A percentile compares a stretch with the other conserved stretches of the same genome.
Conservation (phyloP, 768 basidiomycete genomes). For the Clitopilus hobsonii region DNA sequence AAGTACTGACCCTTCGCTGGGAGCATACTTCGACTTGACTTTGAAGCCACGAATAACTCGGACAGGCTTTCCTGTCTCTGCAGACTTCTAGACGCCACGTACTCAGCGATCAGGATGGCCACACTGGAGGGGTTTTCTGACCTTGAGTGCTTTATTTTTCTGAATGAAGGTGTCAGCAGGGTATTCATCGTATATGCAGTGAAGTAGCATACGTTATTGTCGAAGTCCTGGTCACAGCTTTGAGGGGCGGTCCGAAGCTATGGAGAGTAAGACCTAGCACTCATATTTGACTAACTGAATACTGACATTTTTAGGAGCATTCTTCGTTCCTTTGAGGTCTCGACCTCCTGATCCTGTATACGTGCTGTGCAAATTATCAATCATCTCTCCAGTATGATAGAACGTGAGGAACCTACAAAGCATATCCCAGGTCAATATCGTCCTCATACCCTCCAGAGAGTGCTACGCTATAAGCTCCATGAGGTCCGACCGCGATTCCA, state of each 20-base stretch:
- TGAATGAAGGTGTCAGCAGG: background rate
- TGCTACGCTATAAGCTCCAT: constrained; percentile 82
- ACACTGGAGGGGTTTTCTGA: constrained; percentile 17
- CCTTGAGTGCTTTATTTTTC: constrained; percentile 70
- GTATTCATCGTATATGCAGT: background rate
- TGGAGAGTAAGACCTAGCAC: background rate
- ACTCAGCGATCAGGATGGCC: background rate
- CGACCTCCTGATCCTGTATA: constrained; percentile 85
- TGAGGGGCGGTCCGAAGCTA: constrained; percentile 89
- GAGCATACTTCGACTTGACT: constrained; percentile 66
- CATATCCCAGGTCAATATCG: constrained; percentile 78
- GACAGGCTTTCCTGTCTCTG: constrained; percentile 77
- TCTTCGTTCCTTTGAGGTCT: constrained; percentile 80
- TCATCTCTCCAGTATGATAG: background rate
- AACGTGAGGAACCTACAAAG: constrained; percentile 57
- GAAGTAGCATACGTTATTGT: constrained; percentile 38
- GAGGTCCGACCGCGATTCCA: constrained; percentile 62
- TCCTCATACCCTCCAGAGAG: constrained; percentile 89
- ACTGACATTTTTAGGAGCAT: constrained; percentile 77
- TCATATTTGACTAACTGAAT: background rate
- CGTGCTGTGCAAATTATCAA: constrained; percentile 42
- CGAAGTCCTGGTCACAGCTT: constrained; percentile 78
- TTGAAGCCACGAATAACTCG: constrained; percentile 88
- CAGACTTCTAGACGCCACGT: constrained; percentile 49
- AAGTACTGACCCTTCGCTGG: constrained; percentile 60